Evolutionary conservation across 306 rosid species (phyloP), one percentile per base, ranked within the genome.

Genomic region (Bauhinia variegata): DNA sequence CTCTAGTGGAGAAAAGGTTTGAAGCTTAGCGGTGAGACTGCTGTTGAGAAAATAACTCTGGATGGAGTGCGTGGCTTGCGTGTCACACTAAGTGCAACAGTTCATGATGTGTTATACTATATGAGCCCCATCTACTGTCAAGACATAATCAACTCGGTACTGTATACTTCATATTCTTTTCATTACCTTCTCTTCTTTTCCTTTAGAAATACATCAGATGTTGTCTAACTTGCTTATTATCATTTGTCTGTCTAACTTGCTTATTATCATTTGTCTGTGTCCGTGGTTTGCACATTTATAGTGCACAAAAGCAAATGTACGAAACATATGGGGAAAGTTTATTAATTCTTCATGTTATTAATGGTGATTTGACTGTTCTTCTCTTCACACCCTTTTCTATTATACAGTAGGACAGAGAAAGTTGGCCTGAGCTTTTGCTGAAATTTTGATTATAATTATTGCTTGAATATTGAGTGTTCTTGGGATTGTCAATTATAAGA

Each of bases 91-190:
- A 85, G 97, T 60, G 99, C 99, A 36, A 93, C 99, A 65, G 97
- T 85, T 82, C 99, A 90, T 80, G 99, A 93, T 75, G 95, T 93
- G 56, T 55, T 93, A 68, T 93, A 88, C 88, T 93, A 93, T 82
- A 93, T 93, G 99, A 93, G 99, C 89, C 97, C 97, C 72, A 93
- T 93, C 68, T 93, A 93, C 73, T 93, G 99, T 79, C 97, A 93
- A 78, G 95, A 86, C 71, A 93, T 93, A 55, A 82, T 93, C 72
- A 77, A 93, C 75, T 78, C 97, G 88, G 99, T 93, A 90, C 64
- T 18, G 58, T 51, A 50, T 60, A n/a, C 50, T 63, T 32, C 17
- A 8, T 5, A n/a, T 36, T 14, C 39, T 58, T 74, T 54, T 39
- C 56, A 53, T 15, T 60, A 14, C 50, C 57, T 46, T 39, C 18